These are phyloP conservation scores for Hypholoma sublateritium DNA, from an alignment of 768 basidiomycete species.

Conservation along the genomic window DNA sequence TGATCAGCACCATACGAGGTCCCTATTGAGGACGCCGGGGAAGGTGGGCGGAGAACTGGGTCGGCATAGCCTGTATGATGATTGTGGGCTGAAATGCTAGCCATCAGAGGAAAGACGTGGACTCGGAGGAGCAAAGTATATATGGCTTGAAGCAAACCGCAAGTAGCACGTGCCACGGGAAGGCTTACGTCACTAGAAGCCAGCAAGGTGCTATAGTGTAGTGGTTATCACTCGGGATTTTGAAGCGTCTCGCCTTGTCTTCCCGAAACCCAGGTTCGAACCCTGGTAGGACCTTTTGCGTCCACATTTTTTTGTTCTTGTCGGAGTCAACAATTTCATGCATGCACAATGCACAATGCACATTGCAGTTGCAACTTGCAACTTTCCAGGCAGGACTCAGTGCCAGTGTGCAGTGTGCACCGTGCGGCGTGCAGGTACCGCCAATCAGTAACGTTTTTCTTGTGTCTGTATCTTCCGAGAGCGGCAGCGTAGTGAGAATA, in stretches of 20 bases:
- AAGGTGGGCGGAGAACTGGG: constrained; percentile 47
- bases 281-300: not conserved
- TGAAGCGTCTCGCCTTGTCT: not conserved
- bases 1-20: constrained; percentile 45
- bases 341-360: not conserved
- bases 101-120: not conserved
- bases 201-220: constrained; percentile 5
- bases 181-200: not conserved
- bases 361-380: no score
- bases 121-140: not conserved
- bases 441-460: no score
- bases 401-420: no score
- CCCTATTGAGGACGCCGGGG: constrained; percentile 53
- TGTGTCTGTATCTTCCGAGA: no score
- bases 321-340: not conserved
- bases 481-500: no score
- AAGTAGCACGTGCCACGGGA: not conserved
- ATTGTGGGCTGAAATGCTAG: constrained; percentile 18
- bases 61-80: constrained; percentile 46
- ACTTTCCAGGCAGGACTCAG: no score
- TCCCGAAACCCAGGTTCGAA: constrained; percentile 9
- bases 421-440: no score
- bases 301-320: not conserved
- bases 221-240: constrained; percentile 12
- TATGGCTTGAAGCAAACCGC: no score